phyloP scores from a whole-genome alignment of 352 stramenopile genomes.

The Pythium volutum region DNA sequence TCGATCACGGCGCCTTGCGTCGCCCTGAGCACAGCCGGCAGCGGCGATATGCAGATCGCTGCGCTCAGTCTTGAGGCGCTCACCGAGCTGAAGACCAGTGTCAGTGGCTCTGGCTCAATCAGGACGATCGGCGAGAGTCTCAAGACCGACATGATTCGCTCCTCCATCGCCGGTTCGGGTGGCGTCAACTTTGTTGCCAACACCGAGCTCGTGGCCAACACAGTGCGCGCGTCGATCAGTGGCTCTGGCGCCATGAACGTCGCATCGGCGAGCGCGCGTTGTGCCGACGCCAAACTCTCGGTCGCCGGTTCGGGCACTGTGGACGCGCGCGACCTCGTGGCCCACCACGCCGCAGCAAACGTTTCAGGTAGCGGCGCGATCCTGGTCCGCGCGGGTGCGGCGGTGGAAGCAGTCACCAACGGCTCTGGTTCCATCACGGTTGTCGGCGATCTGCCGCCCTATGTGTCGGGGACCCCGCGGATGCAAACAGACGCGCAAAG shows the following conservation, averaged over 20 bases:
- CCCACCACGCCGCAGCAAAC: neutral
- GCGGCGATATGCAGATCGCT: conserved; percentile 25
- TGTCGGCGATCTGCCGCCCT: conserved; percentile 17
- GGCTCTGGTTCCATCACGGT: conserved; percentile 22
- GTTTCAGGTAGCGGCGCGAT: conserved; percentile 24
- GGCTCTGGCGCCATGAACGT: conserved; percentile 26
- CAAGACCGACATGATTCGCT: conserved; percentile 2
- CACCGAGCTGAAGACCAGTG: neutral
- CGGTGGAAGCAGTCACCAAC: conserved; percentile 2
- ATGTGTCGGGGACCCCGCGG: conserved; percentile 1
- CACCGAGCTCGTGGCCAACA: conserved; percentile 16
- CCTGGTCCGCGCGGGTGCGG: conserved; percentile 15
- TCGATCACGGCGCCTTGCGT: conserved; percentile 9
- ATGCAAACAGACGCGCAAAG: conserved; percentile 3
- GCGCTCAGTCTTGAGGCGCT: conserved; percentile 7
- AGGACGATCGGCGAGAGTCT: conserved; percentile 16
- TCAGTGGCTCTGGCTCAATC: conserved; percentile 18
- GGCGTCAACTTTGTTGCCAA: conserved; percentile 22
- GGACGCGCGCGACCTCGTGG: conserved; percentile 23
- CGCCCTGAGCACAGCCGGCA: conserved; percentile 17
- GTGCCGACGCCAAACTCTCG: conserved; percentile 11
- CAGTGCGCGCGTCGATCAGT: conserved; percentile 15
- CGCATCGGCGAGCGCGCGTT: conserved; percentile 13
- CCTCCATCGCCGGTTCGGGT: conserved; percentile 26
- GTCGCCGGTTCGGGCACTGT: conserved; percentile 28